Conservation (phyloP, 805 yeast species). For the Yamadazyma nakazawae region DNA sequence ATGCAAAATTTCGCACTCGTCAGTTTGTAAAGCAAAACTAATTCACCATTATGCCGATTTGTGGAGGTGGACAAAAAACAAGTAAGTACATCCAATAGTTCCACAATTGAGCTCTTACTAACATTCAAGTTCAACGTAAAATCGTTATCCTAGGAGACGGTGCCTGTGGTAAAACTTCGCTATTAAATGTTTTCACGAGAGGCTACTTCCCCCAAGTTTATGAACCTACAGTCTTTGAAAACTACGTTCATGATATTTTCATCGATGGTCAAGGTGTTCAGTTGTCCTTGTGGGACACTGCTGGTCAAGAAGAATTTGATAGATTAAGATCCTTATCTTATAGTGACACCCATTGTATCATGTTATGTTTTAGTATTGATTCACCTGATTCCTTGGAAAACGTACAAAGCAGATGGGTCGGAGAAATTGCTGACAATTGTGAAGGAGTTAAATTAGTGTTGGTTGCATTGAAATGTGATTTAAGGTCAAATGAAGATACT, state of each 20-base stretch:
- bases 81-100: conserved; percentile 25
- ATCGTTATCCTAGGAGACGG: conserved; percentile 96
- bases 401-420: conserved; percentile 95
- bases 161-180: conserved; percentile 97
- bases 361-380: conserved; percentile 93
- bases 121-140: conserved; percentile 69
- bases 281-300: conserved; percentile 95
- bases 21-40: neutral
- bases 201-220: conserved; percentile 98
- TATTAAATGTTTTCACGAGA: conserved; percentile 90
- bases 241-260: conserved; percentile 94
- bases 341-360: conserved; percentile 94
- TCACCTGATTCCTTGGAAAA: conserved; percentile 91
- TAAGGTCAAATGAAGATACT: conserved; percentile 63
- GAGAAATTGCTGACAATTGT: conserved; percentile 94
- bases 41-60: conserved; percentile 30
- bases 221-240: conserved; percentile 97
- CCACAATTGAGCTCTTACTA: neutral
- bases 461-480: conserved; percentile 92
- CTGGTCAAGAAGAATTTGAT: conserved; percentile 98
- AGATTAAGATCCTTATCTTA: conserved; percentile 88
- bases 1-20: neutral
- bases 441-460: conserved; percentile 92
- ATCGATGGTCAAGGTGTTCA: conserved; percentile 93
- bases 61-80: conserved; percentile 41